Evolutionary conservation across 2,329 filamentous ascomycete species (phyloP).

Genomic region (Calcarisporium arbuscula): DNA sequence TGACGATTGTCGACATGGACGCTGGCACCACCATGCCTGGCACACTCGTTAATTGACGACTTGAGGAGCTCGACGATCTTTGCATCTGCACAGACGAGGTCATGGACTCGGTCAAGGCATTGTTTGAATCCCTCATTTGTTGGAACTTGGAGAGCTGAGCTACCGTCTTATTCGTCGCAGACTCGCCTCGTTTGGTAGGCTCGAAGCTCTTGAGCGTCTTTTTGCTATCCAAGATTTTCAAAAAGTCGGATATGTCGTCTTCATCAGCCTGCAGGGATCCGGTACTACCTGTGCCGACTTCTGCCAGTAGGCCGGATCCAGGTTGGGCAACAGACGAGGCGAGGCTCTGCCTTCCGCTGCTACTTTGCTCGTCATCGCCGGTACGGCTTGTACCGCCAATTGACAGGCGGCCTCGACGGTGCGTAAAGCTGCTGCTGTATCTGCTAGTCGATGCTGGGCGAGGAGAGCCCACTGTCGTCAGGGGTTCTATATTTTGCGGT

Average conservation of each 20-base stretch:
- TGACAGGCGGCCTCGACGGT: constrained; percentile 72
- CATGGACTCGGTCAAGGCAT: constrained; percentile 85
- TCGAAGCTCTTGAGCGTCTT: constrained; percentile 83
- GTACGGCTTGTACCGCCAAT: constrained; percentile 64
- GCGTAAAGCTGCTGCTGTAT: constrained; percentile 92
- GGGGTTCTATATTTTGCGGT: constrained; percentile 51
- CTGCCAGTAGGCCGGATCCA: constrained; percentile 73
- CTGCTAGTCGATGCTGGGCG: constrained; percentile 71
- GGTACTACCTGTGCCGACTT: constrained; percentile 59
- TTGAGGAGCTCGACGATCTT: constrained; percentile 70
- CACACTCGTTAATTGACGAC: constrained; percentile 52
- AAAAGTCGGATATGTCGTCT: constrained; percentile 87
- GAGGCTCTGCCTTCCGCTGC: constrained; percentile 74
- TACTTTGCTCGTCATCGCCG: constrained; percentile 65
- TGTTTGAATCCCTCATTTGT: constrained; percentile 82
- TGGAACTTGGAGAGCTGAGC: constrained; percentile 82
- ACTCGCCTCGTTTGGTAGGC: constrained; percentile 57
- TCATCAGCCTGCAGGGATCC: constrained; percentile 70
- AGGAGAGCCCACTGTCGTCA: constrained; percentile 68
- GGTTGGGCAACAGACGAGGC: constrained; percentile 65
- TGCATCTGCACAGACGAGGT: constrained; percentile 83
- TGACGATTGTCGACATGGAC: constrained; percentile 75
- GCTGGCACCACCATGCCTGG: constrained; percentile 65
- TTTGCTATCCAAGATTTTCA: constrained; percentile 81
- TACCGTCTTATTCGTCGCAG: constrained; percentile 66